Percentiles rank a stretch among this genome's conserved stretches.
These are phyloP conservation scores for Tetrahymena thermophila DNA, from an alignment of 73 alveolate species.

Conservation along the genomic window DNA sequence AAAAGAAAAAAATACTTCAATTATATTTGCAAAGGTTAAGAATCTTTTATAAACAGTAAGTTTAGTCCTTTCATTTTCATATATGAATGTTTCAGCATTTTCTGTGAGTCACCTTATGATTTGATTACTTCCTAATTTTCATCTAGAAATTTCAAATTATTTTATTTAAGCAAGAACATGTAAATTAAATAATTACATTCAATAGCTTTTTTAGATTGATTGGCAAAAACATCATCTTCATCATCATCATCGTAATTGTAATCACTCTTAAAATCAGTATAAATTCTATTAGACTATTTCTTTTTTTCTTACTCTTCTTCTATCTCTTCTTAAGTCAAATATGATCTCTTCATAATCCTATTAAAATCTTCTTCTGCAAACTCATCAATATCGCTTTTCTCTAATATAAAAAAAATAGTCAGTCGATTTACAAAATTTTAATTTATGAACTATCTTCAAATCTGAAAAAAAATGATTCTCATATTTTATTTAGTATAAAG, in stretches of 20 bases:
- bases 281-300: background rate
- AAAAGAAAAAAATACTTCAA: background rate
- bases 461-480: no score
- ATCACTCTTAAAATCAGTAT: background rate
- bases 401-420: background rate
- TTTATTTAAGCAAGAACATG: background rate
- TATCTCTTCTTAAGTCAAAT: background rate
- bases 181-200: background rate
- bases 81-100: background rate
- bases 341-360: background rate
- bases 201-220: background rate
- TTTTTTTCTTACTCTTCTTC: background rate
- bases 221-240: background rate
- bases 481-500: no score
- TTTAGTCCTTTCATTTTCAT: background rate
- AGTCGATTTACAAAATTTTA: background rate
- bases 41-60: background rate
- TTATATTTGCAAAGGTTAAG: background rate
- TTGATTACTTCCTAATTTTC: background rate
- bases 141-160: background rate
- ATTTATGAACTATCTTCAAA: background rate
- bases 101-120: background rate
- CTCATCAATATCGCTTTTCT: background rate
- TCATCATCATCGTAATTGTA: background rate
- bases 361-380: background rate